Percentiles rank a stretch among this genome's conserved stretches.
Conservation (phyloP, 2,329 filamentous ascomycete species). For the Neoarthrinium moseri region DNA sequence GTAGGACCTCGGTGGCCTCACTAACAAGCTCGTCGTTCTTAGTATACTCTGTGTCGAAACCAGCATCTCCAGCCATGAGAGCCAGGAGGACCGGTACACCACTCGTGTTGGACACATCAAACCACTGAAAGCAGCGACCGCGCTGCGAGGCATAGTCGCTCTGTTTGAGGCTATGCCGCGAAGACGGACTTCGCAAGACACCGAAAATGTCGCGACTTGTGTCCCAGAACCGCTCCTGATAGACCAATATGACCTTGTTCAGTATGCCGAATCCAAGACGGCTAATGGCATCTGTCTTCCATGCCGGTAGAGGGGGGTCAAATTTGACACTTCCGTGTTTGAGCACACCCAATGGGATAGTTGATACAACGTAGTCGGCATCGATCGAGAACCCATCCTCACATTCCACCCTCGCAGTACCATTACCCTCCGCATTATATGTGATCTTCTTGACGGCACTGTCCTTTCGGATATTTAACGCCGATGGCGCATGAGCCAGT, state of each 20-base stretch:
- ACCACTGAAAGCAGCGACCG: slow-evolving; percentile 97
- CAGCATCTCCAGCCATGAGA: slow-evolving; percentile 93
- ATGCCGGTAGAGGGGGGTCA: slow-evolving; percentile 82
- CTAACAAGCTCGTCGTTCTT: slow-evolving; percentile 72
- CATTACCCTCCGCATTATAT: slow-evolving; percentile 53
- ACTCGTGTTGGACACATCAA: slow-evolving; percentile 88
- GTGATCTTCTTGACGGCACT: slow-evolving; percentile 70
- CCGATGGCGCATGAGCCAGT: slow-evolving; percentile 72
- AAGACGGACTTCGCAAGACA: slow-evolving; percentile 72
- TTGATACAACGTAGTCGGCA: slow-evolving; percentile 90
- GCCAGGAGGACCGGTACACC: slow-evolving; percentile 86
- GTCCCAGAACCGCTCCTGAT: slow-evolving; percentile 90
- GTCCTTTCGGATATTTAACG: slow-evolving; percentile 74
- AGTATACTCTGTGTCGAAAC: slow-evolving; percentile 79
- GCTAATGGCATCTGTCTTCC: slow-evolving; percentile 78
- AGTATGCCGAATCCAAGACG: slow-evolving; percentile 89
- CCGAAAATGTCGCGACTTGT: slow-evolving; percentile 89
- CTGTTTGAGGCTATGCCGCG: slow-evolving; percentile 70
- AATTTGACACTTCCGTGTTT: slow-evolving; percentile 84
- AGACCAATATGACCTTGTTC: slow-evolving; percentile 94
- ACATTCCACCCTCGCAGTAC: slow-evolving; percentile 65
- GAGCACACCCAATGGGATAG: slow-evolving; percentile 85
- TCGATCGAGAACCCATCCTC: slow-evolving; percentile 74
- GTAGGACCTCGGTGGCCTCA: slow-evolving; percentile 78
- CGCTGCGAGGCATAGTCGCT: slow-evolving; percentile 75